A percentile compares a stretch with the other conserved stretches of the same genome.
phyloP scores from a whole-genome alignment of 202 grass and related monocot species.

The Brachypodium distachyon region DNA sequence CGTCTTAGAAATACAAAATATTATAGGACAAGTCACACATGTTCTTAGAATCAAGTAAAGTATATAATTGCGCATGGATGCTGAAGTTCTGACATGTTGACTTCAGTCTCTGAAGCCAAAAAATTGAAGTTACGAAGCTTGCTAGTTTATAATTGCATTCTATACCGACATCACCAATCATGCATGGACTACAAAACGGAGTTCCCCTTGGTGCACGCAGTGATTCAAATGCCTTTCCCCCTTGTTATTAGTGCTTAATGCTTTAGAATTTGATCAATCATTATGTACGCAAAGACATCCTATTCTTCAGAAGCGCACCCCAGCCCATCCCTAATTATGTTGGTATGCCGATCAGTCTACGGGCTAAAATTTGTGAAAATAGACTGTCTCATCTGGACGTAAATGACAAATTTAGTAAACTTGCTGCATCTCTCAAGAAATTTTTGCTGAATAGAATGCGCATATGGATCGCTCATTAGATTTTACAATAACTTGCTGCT shows the following conservation, averaged over 20 bases:
- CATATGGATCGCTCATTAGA: background rate
- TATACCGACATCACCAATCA: background rate
- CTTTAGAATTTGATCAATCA: constrained; percentile 26
- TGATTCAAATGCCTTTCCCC: background rate
- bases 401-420: too few species aligned
- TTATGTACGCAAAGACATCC: constrained; percentile 19
- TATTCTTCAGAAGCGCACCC: background rate
- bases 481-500: background rate
- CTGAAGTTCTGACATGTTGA: background rate
- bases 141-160: background rate
- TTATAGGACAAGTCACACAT: background rate
- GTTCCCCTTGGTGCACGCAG: constrained; percentile 1
- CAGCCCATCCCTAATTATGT: background rate
- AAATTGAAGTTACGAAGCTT: constrained; percentile 12
- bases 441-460: background rate
- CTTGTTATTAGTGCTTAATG: background rate
- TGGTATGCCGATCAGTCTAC: background rate
- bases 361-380: background rate
- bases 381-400: background rate
- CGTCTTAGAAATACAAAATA: background rate
- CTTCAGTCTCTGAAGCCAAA: background rate
- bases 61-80: background rate
- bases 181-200: background rate
- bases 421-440: background rate
- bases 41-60: background rate